phyloP scores from a whole-genome alignment of 192 early-diverging fungal species.

The Coemansia sp. region DNA sequence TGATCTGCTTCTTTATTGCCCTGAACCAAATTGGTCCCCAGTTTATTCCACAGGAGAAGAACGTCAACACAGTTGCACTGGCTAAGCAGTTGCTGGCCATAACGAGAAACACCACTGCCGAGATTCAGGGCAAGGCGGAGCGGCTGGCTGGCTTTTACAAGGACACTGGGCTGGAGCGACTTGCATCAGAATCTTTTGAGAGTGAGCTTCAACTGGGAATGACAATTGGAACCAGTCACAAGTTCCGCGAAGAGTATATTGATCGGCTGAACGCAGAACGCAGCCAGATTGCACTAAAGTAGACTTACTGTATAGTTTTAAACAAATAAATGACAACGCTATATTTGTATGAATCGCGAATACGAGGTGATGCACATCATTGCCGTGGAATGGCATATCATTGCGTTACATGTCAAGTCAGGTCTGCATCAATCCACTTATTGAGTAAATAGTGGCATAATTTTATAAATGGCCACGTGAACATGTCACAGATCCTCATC shows the following conservation, averaged over 20 bases:
- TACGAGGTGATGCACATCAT: no score
- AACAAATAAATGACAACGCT: neutral
- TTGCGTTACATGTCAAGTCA: no score
- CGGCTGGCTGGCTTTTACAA: conserved; percentile 27
- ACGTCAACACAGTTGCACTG: conserved; percentile 32
- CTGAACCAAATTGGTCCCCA: conserved; percentile 54
- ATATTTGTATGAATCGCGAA: no score
- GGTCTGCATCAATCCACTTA: no score
- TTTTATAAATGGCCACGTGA: conserved; percentile 3
- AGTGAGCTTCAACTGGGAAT: conserved; percentile 40
- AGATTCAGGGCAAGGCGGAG: conserved; percentile 22
- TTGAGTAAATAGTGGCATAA: no score
- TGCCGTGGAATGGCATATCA: no score
- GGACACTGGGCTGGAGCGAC: conserved; percentile 22
- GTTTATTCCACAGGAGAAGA: conserved; percentile 39
- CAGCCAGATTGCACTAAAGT: conserved; percentile 2
- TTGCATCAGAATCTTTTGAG: conserved; percentile 26
- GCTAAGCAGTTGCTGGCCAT: conserved; percentile 26
- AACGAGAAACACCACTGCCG: conserved; percentile 18
- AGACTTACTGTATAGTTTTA: neutral
- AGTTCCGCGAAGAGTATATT: conserved; percentile 32
- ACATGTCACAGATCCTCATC: neutral
- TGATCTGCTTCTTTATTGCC: conserved; percentile 48
- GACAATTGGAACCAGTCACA: conserved; percentile 30
- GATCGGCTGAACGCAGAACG: conserved; percentile 31